Evolutionary conservation across 345 rosid genomes (phyloP), one percentile per base, ranked within the genome.

Genomic region (Rhodomyrtus tomentosa): DNA sequence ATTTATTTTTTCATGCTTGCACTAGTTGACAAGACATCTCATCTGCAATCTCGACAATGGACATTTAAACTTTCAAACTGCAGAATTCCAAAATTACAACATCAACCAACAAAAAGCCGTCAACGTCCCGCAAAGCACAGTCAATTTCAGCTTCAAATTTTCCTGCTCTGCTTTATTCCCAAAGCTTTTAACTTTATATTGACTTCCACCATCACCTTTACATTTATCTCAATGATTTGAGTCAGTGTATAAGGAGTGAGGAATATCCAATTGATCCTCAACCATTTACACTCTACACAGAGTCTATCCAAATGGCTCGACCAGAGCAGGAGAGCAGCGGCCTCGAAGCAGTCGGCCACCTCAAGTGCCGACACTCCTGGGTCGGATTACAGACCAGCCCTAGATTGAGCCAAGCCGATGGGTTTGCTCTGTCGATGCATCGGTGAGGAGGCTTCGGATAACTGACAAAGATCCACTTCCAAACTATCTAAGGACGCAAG

Each of bases 401-500:
- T 4, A 93, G 95, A 85, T 92, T 89, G 90, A 88, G 89, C 94
- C 95, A 94, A 9, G 95, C 95, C 0, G 90, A 83, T n/a, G 88
- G 74, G 55, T 91, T 93, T 80, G 90, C 92, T 82, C 90, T 84
- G 88, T 94, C 95, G 0, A 90, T 68, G 95, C 95, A 56, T 90
- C 93, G 1, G 88, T 93, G 22, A 94, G 90, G 74, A 92, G 92
- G 84, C 93, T 86, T 87, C 92, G 87, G 42, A 85, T 84, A 7
- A 90, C 86, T 8, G 88, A 88, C 72, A 85, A 81, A 38, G 92
- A 86, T 82, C 86, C 87, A 56, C 82, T 82, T 29, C 93, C 88
- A 1, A 89, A 89, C 53, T 53, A 88, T 81, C 87, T 89, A 56
- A 92, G 95, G 85, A 90, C 85, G 49, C 85, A 32, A 10, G 95